These are phyloP conservation scores for Hibiscus syriacus DNA, from an alignment of 345 rosid genomes.

Conservation along the genomic window DNA sequence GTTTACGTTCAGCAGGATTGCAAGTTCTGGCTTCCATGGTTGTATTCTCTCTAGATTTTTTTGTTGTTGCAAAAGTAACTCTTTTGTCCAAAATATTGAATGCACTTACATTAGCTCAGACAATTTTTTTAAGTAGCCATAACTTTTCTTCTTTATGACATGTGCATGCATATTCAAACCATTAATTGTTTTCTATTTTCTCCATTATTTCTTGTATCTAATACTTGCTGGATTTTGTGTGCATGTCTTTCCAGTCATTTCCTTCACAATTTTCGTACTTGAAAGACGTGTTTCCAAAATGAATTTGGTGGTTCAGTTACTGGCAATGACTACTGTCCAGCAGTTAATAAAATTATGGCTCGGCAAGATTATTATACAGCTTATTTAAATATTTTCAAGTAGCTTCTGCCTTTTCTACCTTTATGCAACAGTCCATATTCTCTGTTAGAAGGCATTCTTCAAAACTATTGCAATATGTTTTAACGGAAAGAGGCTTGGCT, in stretches of 20 bases:
- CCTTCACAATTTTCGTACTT: not conserved
- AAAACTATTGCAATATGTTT: not conserved
- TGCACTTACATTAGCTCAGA: not conserved
- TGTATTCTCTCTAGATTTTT: conserved; percentile 7
- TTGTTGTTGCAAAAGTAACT: not conserved
- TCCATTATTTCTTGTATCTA: not conserved
- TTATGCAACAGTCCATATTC: not conserved
- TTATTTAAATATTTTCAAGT: not conserved
- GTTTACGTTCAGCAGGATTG: conserved; percentile 67
- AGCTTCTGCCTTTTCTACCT: not conserved
- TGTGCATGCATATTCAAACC: not conserved
- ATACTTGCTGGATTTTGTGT: not conserved
- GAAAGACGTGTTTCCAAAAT: not conserved
- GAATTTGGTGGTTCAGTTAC: not conserved
- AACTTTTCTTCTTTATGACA: not conserved
- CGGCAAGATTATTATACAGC: not conserved
- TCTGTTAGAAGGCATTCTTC: not conserved
- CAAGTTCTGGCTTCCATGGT: conserved; percentile 86
- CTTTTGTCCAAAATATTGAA: not conserved
- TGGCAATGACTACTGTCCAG: not conserved
- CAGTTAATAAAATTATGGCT: not conserved
- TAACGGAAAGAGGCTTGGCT: not conserved
- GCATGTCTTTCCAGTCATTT: not conserved
- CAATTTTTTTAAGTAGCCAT: not conserved
- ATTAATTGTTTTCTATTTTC: not conserved